Base-by-base conservation (phyloP, 2,329 filamentous ascomycete genomes). In the Dothidotthia symphoricarpi region DNA sequence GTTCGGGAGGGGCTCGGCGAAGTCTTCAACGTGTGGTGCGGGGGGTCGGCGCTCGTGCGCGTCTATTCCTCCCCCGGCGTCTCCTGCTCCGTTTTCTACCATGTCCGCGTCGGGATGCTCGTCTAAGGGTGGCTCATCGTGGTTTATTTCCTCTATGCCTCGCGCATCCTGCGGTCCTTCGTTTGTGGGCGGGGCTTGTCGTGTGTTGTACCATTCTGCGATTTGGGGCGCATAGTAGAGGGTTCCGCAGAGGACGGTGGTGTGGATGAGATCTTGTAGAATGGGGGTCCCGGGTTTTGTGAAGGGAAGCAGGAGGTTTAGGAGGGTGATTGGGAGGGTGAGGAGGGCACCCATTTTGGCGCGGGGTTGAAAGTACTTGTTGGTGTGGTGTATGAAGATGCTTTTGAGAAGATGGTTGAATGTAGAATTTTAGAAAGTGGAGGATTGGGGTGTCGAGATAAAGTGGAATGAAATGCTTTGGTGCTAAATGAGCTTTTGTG, bases 141-240 rank as follows among this genome's bases (percentile, higher is more conserved):
- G 36, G n/a, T 17, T 29, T 24, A 5, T n/a, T 2, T 32, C 22
- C 9, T n/a, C 34, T 25, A 10, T 28, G 29, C 29, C 39, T 11
- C 34, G 14, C 3, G 28, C 25, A 11, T 41, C 30, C 19, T 22
- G 5, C 9, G 19, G 5, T 9, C 19, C 19, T 22, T 22, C 19
- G 19, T 5, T 22, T 22, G 19, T 9, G 19, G 5, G 19, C 9
- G 19, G 29, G 10, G 46, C 40, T 28, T 53, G 41, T 24, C 41
- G 50, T 16, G 49, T 35, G 38, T 58, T 56, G 51, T 69, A 67
- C 37, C 64, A 60, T 43, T 73, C 65, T 51, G 57, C 68, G 24
- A 75, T 66, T 44, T 69, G 67, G 13, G 73, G 73, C 1, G 69
- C 72, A 45, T 62, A 73, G 54, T 75, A 75, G 12, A 75, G 59